Evolutionary conservation across 2,329 filamentous ascomycete species (phyloP).

Genomic region (Shiraia bambusicola): DNA sequence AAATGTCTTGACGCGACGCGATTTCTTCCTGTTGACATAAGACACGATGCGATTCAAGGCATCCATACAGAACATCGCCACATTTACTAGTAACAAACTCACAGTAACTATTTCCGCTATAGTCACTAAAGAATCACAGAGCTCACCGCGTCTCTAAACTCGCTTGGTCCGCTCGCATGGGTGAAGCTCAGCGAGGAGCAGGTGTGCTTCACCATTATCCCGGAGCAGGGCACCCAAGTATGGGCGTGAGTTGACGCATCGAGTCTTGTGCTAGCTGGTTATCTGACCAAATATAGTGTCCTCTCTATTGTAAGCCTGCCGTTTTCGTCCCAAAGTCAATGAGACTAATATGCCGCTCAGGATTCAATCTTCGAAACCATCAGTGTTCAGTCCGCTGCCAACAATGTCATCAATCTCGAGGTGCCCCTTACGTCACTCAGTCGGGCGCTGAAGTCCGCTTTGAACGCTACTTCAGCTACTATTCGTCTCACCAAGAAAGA

Average conservation of each 20-base stretch:
- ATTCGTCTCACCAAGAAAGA: slow-evolving; percentile 93
- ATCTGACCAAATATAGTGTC: slow-evolving; percentile 40
- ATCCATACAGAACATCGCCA: slow-evolving; percentile 53
- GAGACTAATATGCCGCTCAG: slow-evolving; percentile 46
- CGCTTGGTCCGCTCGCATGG: slow-evolving; percentile 82
- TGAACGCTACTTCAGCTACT: slow-evolving; percentile 76
- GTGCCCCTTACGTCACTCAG: slow-evolving; percentile 85
- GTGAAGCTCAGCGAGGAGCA: slow-evolving; percentile 83
- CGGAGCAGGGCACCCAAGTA: slow-evolving; percentile 91
- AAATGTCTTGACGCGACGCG: slow-evolving; percentile 19
- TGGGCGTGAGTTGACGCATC: slow-evolving; percentile 71
- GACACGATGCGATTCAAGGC: slow-evolving; percentile 56
- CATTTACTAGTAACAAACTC: slow-evolving; percentile 53
- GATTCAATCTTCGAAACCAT: slow-evolving; percentile 90
- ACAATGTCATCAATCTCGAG: slow-evolving; percentile 95
- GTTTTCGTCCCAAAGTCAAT: not conserved
- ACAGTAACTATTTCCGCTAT: rapidly evolving
- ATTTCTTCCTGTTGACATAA: slow-evolving; percentile 16
- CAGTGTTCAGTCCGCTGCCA: slow-evolving; percentile 79
- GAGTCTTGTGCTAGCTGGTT: slow-evolving; percentile 3
- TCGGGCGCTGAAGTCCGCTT: slow-evolving; percentile 86
- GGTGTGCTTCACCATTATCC: slow-evolving; percentile 92
- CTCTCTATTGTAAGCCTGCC: slow-evolving; percentile 47
- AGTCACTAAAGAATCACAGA: slow-evolving; percentile 46
- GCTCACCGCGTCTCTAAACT: slow-evolving; percentile 63